Percentiles rank a stretch among this genome's conserved stretches.
These are phyloP conservation scores for Rhizopogon rudus DNA, from an alignment of 768 basidiomycete species.

Conservation along the genomic window DNA sequence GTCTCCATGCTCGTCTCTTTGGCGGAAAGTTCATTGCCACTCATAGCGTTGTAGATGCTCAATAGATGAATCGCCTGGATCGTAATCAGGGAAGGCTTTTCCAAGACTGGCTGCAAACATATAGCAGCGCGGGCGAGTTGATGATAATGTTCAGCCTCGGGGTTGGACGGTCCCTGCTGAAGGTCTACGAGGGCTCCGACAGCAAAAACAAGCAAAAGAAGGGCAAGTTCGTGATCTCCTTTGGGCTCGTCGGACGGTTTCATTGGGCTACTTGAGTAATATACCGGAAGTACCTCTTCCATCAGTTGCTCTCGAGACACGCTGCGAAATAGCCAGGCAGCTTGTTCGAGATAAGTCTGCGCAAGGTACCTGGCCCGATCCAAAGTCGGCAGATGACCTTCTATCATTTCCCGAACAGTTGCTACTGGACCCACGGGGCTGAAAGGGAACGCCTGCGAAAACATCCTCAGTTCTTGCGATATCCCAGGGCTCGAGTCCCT, in stretches of 20 bases:
- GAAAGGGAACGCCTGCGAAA: constrained; percentile 61
- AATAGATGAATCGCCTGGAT: constrained; percentile 66
- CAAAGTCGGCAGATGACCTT: constrained; percentile 49
- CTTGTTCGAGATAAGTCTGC: constrained; percentile 42
- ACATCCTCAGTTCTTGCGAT: constrained; percentile 34
- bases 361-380: constrained; percentile 42
- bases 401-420: constrained; percentile 45
- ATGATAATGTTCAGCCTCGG: constrained; percentile 58
- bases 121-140: constrained; percentile 63
- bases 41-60: constrained; percentile 69
- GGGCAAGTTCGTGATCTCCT: constrained; percentile 43
- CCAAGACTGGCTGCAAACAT: constrained; percentile 62
- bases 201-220: constrained; percentile 48
- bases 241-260: constrained; percentile 32
- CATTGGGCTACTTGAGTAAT: constrained; percentile 30
- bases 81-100: constrained; percentile 66
- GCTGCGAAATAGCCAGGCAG: constrained; percentile 48
- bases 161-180: constrained; percentile 20
- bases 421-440: constrained; percentile 48
- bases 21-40: constrained; percentile 48
- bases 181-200: constrained; percentile 45
- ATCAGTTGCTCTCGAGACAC: constrained; percentile 42
- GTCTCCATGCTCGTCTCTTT: constrained; percentile 69
- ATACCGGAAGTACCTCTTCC: constrained; percentile 35
- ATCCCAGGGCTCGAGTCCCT: constrained; percentile 25